Evolutionary conservation across 495 filamentous ascomycete species (phyloP).

Genomic region (Penicilliopsis zonata): DNA sequence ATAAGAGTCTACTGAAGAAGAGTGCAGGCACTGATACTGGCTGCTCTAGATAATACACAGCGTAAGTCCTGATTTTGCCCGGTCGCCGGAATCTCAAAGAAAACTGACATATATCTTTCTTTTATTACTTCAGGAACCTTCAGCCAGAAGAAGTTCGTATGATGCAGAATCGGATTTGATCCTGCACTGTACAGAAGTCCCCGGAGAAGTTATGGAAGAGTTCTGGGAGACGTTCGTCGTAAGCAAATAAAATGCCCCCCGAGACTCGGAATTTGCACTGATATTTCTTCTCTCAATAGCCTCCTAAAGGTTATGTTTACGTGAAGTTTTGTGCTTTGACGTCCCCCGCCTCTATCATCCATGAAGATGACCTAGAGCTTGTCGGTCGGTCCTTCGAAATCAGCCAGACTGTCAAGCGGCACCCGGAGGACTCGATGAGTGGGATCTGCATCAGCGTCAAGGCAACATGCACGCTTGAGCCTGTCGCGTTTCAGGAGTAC

Average conservation of each 20-base stretch:
- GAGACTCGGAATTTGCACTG: too few species aligned
- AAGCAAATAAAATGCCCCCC: too few species aligned
- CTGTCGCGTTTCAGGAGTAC: constrained; percentile 14
- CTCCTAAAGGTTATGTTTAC: constrained; percentile 26
- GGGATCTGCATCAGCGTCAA: constrained; percentile 28
- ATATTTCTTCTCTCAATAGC: constrained; percentile 9
- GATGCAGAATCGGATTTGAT: too few species aligned
- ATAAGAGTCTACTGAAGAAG: neutral
- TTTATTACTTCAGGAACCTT: too few species aligned
- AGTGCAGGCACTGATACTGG: neutral
- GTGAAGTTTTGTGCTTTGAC: constrained; percentile 12
- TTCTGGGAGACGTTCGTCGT: too few species aligned
- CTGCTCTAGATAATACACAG: too few species aligned
- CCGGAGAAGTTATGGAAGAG: too few species aligned
- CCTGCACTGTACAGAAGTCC: too few species aligned
- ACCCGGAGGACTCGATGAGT: constrained; percentile 20
- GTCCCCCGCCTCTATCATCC: constrained; percentile 20
- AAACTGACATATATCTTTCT: too few species aligned
- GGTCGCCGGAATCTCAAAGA: too few species aligned
- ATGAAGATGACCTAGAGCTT: constrained; percentile 29
- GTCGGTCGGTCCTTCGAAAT: constrained; percentile 27
- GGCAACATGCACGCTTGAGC: constrained; percentile 18
- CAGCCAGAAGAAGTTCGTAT: too few species aligned
- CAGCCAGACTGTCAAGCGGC: constrained; percentile 34
- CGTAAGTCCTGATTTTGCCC: too few species aligned